Conservation (phyloP, 176 grass and related monocot genomes). For the Cenchrus fungigraminus region DNA sequence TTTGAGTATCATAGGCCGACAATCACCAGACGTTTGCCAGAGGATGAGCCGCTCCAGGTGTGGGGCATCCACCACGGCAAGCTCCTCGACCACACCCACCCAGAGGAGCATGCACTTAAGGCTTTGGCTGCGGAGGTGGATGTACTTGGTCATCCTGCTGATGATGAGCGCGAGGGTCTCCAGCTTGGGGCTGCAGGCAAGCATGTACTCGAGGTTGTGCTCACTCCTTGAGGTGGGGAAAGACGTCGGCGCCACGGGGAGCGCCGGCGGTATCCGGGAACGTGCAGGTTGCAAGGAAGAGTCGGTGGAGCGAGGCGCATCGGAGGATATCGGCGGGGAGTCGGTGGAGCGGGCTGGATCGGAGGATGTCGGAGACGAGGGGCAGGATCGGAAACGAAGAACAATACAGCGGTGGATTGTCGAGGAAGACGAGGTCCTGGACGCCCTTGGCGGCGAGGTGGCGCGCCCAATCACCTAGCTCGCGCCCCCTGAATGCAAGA, state of each 20-base stretch:
- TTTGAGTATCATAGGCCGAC: not conserved
- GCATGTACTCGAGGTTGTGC: not conserved
- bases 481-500: not conserved
- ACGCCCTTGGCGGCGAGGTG: not conserved
- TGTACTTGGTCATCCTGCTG: not conserved
- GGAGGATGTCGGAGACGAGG: not conserved
- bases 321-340: not conserved
- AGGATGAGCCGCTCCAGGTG: slow-evolving; percentile 31
- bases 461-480: slow-evolving; percentile 2
- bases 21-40: not conserved
- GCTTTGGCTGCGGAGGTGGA: slow-evolving; percentile 23
- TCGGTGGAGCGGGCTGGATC: not conserved
- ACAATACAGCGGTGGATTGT: not conserved
- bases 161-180: slow-evolving; percentile 22
- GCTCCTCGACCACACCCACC: not conserved
- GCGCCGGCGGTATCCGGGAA: not conserved
- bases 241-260: not conserved
- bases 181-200: slow-evolving; percentile 36
- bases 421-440: not conserved
- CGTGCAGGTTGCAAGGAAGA: not conserved
- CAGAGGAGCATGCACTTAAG: slow-evolving; percentile 21
- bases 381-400: not conserved
- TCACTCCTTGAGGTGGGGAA: slow-evolving; percentile 12
- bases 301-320: no score
- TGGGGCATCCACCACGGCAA: slow-evolving; percentile 22